These are phyloP conservation scores for Leccinum pallidistipes DNA, from an alignment of 1,284 basidiomycete species.

Conservation along the genomic window DNA sequence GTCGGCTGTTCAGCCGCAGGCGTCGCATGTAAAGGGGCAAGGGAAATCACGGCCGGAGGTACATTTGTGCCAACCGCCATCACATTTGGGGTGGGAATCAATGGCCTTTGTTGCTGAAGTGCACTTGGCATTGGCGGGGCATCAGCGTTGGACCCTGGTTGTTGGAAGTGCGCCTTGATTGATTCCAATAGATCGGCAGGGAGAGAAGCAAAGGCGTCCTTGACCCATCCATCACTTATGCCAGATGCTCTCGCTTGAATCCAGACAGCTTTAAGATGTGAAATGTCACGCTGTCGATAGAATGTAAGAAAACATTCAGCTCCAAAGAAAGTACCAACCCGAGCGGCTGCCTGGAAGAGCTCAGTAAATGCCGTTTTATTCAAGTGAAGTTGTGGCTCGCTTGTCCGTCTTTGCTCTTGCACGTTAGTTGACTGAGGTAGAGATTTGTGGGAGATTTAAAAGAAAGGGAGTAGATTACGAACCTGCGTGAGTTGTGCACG, in stretches of 20 bases:
- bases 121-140: not conserved
- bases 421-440: not conserved
- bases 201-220: conserved; percentile 19
- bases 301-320: conserved; percentile 6
- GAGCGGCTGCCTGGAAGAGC: conserved; percentile 23
- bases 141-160: not conserved
- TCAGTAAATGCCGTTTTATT: conserved; percentile 22
- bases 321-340: conserved; percentile 19
- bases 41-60: not conserved
- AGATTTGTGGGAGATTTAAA: conserved; percentile 2
- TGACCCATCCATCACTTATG: conserved; percentile 24
- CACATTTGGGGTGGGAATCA: not conserved
- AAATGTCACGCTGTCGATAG: conserved; percentile 18
- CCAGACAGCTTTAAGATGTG: conserved; percentile 15
- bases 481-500: conserved; percentile 3
- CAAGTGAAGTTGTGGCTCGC: not conserved
- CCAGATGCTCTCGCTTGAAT: conserved; percentile 17
- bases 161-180: conserved; percentile 8
- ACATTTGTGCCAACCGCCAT: not conserved
- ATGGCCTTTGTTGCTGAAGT: not conserved
- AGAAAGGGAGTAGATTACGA: not conserved
- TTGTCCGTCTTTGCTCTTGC: conserved; percentile 8
- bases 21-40: conserved; percentile 1
- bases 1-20: not conserved
- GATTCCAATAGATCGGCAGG: conserved; percentile 18